These are phyloP conservation scores for Karstenula rhodostoma DNA, from an alignment of 2,329 filamentous ascomycete genomes.

Conservation along the genomic window DNA sequence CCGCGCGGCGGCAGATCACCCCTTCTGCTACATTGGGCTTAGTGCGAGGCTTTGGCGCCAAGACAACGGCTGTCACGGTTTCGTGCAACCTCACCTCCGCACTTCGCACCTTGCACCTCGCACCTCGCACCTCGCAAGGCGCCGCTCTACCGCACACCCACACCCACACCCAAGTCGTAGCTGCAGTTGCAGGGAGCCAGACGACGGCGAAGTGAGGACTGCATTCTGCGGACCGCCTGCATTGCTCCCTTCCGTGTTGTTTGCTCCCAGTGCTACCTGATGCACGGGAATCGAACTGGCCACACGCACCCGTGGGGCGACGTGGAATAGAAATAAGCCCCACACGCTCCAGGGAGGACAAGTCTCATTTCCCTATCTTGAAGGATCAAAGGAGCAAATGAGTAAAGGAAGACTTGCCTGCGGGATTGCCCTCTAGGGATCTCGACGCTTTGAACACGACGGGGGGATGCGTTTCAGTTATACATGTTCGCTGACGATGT, in stretches of 20 bases:
- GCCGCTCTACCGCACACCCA: neutral
- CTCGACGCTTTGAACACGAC: neutral
- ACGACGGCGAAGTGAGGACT: no score
- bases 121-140: constrained; percentile 30
- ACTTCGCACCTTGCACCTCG: no score
- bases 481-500: neutral
- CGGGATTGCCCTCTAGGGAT: neutral
- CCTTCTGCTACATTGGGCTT: neutral
- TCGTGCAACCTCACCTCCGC: constrained; percentile 36
- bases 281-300: neutral
- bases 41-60: constrained; percentile 28
- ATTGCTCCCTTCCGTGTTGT: neutral
- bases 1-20: constrained; percentile 29
- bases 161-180: neutral
- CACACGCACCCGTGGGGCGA: neutral
- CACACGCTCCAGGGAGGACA: neutral
- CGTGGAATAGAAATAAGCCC: neutral
- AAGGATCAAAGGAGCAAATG: constrained; percentile 5
- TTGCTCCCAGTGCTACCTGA: neutral
- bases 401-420: neutral
- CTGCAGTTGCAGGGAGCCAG: no score
- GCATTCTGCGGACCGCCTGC: no score
- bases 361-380: constrained; percentile 1
- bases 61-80: constrained; percentile 47
- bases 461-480: constrained; percentile 4